Evolutionary conservation across 257 asterid genomes (phyloP).

Genomic region (Handroanthus guayacan): DNA sequence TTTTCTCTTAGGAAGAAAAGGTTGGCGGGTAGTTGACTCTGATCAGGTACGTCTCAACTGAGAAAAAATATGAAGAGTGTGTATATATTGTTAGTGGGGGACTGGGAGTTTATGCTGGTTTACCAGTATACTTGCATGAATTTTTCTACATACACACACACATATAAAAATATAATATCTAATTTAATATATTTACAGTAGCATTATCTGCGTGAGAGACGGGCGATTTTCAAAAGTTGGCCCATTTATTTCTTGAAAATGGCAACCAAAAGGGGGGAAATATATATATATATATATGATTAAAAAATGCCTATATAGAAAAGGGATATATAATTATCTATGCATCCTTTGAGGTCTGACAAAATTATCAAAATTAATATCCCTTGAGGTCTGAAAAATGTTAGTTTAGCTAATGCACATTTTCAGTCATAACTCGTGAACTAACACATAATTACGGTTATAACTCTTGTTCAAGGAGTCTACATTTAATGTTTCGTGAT

Average conservation of each 20-base stretch:
- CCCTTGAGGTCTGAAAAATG: no score
- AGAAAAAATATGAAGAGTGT: background rate
- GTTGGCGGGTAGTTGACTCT: slow-evolving; percentile 19
- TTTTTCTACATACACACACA: slow-evolving; percentile 5
- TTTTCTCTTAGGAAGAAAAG: slow-evolving; percentile 2
- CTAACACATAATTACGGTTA: no score
- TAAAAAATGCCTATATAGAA: no score
- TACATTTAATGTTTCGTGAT: no score
- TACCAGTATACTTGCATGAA: slow-evolving; percentile 39
- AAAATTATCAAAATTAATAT: no score
- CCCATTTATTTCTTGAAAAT: background rate
- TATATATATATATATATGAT: no score
- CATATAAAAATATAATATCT: no score
- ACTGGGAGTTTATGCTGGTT: slow-evolving; percentile 38
- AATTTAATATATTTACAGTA: background rate
- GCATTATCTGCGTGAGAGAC: slow-evolving; percentile 37
- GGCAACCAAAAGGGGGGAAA: background rate
- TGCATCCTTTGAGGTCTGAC: no score
- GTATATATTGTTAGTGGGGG: background rate
- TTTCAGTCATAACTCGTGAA: no score
- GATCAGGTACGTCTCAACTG: slow-evolving; percentile 50
- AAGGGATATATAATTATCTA: no score
- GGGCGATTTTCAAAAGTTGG: background rate
- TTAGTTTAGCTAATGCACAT: no score
- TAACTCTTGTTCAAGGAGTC: no score